phyloP scores from a whole-genome alignment of 2,329 filamentous ascomycete genomes.

The Macroventuria anomochaeta region DNA sequence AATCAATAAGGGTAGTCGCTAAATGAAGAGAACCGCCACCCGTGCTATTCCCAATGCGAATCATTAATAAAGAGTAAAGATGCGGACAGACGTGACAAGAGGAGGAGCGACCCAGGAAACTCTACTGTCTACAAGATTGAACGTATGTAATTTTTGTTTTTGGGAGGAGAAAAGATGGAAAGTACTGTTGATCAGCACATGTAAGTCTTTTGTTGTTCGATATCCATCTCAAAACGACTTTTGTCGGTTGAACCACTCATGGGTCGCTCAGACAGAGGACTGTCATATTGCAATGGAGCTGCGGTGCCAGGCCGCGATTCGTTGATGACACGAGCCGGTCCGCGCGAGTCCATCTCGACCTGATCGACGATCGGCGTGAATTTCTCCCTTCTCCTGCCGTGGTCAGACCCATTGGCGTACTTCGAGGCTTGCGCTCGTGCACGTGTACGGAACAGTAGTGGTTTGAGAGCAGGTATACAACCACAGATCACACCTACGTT shows the following conservation, averaged over 20 bases:
- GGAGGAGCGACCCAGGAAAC: conserved; percentile 22
- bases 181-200: conserved; percentile 41
- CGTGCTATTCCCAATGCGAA: conserved; percentile 22
- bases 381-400: conserved; percentile 42
- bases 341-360: conserved; percentile 45
- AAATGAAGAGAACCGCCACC: conserved; percentile 21
- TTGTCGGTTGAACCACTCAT: conserved; percentile 46
- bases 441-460: conserved; percentile 45
- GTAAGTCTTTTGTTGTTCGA: conserved; percentile 47
- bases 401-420: conserved; percentile 41
- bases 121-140: conserved; percentile 27
- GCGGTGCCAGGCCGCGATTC: conserved; percentile 34
- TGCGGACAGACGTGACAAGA: conserved; percentile 19
- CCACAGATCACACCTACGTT: conserved; percentile 55
- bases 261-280: conserved; percentile 33
- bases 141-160: conserved; percentile 13
- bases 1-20: conserved; percentile 22
- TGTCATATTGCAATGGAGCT: conserved; percentile 23
- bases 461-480: conserved; percentile 54
- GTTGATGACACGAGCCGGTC: conserved; percentile 31
- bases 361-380: conserved; percentile 41
- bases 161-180: conserved; percentile 14
- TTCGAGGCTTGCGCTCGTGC: conserved; percentile 39
- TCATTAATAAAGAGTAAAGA: conserved; percentile 22
- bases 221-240: conserved; percentile 42